Conservation (phyloP, 2,329 filamentous ascomycete species). For the Pestalotiopsis sp. region DNA sequence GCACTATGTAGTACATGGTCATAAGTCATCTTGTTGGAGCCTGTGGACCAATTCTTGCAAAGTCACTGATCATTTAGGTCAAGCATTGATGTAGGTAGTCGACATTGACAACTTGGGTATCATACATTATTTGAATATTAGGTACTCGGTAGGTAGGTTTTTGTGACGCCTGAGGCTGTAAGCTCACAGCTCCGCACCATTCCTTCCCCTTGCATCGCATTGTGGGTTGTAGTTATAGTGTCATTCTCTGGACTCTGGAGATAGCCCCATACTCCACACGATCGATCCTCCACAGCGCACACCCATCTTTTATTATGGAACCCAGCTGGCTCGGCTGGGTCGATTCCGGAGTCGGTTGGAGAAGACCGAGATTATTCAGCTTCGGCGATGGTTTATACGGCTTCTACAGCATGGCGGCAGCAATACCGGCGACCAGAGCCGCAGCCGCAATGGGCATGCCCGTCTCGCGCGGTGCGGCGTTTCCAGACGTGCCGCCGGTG, state of each 20-base stretch:
- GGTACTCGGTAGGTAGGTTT: not conserved
- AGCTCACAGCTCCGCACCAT: not conserved
- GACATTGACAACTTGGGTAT: not conserved
- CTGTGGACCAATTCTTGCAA: not conserved
- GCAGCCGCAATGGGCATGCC: conserved; percentile 1
- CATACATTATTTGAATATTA: not conserved
- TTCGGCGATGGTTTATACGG: not conserved
- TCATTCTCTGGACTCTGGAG: not conserved
- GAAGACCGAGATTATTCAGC: not conserved
- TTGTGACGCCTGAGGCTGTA: not conserved
- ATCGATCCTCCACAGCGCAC: not conserved
- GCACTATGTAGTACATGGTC: too few species aligned
- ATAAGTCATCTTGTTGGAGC: too few species aligned
- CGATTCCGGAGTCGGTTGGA: not conserved
- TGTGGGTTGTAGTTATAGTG: not conserved
- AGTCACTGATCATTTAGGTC: not conserved
- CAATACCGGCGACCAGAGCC: not conserved
- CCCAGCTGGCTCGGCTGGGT: not conserved
- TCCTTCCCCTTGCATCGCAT: not conserved
- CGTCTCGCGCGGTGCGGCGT: conserved; percentile 5
- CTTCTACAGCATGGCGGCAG: not conserved
- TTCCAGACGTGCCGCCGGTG: not conserved
- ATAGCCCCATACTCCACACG: not conserved
- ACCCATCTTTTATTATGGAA: not conserved
- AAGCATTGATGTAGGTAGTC: not conserved